Percentiles rank a stretch among this genome's conserved stretches.
Conservation (phyloP, 108 stramenopile species). For the Schizochytrium sp. region DNA sequence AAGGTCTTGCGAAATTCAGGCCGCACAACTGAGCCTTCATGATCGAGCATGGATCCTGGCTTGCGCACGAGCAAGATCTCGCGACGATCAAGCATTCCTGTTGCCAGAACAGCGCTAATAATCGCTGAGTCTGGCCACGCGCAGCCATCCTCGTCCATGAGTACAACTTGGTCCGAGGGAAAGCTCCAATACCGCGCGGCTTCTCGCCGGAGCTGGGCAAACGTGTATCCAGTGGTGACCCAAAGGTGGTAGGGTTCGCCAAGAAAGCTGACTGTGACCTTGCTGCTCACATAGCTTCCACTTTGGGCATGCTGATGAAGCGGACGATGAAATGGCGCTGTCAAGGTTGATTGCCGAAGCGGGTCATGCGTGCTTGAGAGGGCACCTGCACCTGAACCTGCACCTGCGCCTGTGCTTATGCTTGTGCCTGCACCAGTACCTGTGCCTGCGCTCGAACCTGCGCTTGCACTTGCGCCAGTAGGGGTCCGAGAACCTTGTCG, state of each 20-base stretch:
- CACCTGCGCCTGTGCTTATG: not conserved
- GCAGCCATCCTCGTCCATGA: not conserved
- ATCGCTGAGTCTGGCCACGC: not conserved
- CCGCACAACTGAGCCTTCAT: not conserved
- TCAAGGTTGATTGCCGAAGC: no score
- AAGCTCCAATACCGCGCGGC: conserved; percentile 12
- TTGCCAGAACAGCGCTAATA: not conserved
- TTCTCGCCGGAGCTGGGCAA: not conserved
- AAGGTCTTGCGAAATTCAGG: not conserved
- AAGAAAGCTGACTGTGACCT: not conserved
- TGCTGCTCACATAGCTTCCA: not conserved
- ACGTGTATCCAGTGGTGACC: conserved; percentile 9
- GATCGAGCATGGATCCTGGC: not conserved
- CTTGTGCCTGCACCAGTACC: not conserved
- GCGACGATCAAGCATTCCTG: not conserved
- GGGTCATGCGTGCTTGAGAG: not conserved
- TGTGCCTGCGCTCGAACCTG: not conserved
- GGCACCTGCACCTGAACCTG: no score
- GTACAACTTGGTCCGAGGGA: not conserved
- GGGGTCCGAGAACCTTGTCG: no score
- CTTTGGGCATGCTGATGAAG: not conserved
- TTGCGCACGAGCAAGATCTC: not conserved
- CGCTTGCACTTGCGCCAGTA: no score
- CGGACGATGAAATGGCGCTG: not conserved
- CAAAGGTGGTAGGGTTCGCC: not conserved